Evolutionary conservation across 148 eudicot genomes (phyloP), one percentile per base, ranked within the genome.

Genomic region (Limonium bicolor): DNA sequence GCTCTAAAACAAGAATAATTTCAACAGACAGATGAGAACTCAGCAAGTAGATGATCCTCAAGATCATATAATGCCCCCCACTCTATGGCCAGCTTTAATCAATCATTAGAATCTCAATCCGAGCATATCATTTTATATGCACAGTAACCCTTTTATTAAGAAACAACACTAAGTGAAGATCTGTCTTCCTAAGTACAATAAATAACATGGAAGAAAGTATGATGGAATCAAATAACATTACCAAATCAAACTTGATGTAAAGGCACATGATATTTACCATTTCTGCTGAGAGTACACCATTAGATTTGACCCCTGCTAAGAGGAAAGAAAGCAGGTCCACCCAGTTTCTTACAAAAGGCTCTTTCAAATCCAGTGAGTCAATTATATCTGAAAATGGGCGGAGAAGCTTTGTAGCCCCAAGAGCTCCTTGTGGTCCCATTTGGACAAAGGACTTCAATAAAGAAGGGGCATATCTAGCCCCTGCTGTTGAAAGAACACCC

Each of bases 261-360:
- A n/a, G n/a, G n/a, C n/a, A n/a, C 13, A 41, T 40, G 48, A 52
- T 54, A 66, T 48, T 83, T 81, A 84, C 97, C 97, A 90, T 80
- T 82, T 84, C 97, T 51, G 97, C 97, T 53, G 97, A 84, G 30
- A 90, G 93, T 60, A 90, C 55, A 63, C 97, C 95, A 53, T 84
- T 54, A 57, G 93, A 74, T 80, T 80, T 90, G 67, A 90, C 97
- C 58, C 97, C 97, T 10, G 97, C 95, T 13, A 90, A 80, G 60
- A 90, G 79, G 68, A 90, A 90, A 53, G 97, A 59, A 7, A 90
- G 72, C 64, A 90, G 95, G 65, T 90, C 97, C 51, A 90, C 71
- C 97, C 95, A 90, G 54, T 84, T 90, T 37, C 95, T 71, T 19
- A 90, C 67, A 63, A 90, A 90, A 36, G 95, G 93, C 58, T 90